These are phyloP conservation scores for Rhizophagus sp. DNA, from an alignment of 192 early-diverging fungal species.

Conservation along the genomic window DNA sequence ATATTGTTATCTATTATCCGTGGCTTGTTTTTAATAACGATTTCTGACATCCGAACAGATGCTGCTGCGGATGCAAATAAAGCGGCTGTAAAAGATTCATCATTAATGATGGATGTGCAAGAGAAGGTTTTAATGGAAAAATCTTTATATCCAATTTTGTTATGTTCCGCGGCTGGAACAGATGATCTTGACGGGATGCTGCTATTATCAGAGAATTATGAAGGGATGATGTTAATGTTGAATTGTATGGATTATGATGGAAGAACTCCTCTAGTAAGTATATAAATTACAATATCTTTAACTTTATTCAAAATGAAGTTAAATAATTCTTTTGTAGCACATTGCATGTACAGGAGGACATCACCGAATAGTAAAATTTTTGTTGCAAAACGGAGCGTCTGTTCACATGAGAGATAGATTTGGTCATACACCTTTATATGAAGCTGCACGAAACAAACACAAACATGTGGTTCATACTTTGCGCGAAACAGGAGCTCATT, in stretches of 20 bases:
- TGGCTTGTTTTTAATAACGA: not conserved
- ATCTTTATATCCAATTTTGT: constrained; percentile 77
- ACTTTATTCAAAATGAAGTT: not conserved
- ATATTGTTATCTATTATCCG: no score
- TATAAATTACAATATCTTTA: not conserved
- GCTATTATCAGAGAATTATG: constrained; percentile 60
- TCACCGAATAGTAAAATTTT: constrained; percentile 68
- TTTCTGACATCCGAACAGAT: not conserved
- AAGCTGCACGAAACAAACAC: constrained; percentile 69
- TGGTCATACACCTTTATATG: constrained; percentile 88
- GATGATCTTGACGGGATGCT: constrained; percentile 82
- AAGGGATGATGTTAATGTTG: constrained; percentile 58
- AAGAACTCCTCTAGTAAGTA: constrained; percentile 38
- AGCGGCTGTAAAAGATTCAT: constrained; percentile 13
- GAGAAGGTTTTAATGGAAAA: constrained; percentile 61
- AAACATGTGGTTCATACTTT: constrained; percentile 68
- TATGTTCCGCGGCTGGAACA: constrained; percentile 84
- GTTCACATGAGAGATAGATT: constrained; percentile 87
- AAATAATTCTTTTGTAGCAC: constrained; percentile 46
- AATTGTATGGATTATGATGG: constrained; percentile 80
- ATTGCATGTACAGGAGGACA: constrained; percentile 81
- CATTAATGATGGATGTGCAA: constrained; percentile 18
- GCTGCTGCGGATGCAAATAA: constrained; percentile 2
- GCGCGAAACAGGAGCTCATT: constrained; percentile 82
- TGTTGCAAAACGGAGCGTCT: constrained; percentile 82